A percentile compares a stretch with the other conserved stretches of the same genome.
Evolutionary conservation across 305 asterid genomes (phyloP).

Genomic region (Fraxinus baroniana): DNA sequence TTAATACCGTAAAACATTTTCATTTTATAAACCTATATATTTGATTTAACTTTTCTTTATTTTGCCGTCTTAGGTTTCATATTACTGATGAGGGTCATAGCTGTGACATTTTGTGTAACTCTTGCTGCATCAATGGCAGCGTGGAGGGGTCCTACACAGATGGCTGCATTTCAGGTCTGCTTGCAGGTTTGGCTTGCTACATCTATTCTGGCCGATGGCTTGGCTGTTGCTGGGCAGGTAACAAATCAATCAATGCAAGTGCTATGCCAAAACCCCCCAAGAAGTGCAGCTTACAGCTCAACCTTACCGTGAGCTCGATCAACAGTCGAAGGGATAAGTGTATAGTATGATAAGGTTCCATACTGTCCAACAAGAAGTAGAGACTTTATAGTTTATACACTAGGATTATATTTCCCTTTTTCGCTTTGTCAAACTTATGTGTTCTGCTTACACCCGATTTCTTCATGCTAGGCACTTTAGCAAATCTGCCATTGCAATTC

Average conservation of each 20-base stretch:
- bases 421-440: neutral
- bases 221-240: constrained; percentile 88
- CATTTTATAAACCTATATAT: neutral
- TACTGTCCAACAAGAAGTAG: neutral
- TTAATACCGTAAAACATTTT: neutral
- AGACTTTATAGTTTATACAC: neutral
- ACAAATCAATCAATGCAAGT: neutral
- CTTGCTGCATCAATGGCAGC: constrained; percentile 88
- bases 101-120: constrained; percentile 80
- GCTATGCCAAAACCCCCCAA: neutral
- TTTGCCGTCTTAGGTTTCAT: constrained; percentile 46
- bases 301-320: neutral
- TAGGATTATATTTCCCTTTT: neutral
- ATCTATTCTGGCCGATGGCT: constrained; percentile 79
- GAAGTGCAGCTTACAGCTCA: neutral
- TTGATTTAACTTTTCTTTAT: neutral
- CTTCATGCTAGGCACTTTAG: neutral
- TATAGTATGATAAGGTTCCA: neutral
- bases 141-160: constrained; percentile 59
- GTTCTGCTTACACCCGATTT: neutral
- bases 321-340: neutral
- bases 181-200: constrained; percentile 82
- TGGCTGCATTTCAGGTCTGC: constrained; percentile 94
- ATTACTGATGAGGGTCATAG: constrained; percentile 70
- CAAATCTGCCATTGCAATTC: neutral